Evolutionary conservation across 2,329 filamentous ascomycete genomes (phyloP).

Genomic region (Dichotomopilus funicola): DNA sequence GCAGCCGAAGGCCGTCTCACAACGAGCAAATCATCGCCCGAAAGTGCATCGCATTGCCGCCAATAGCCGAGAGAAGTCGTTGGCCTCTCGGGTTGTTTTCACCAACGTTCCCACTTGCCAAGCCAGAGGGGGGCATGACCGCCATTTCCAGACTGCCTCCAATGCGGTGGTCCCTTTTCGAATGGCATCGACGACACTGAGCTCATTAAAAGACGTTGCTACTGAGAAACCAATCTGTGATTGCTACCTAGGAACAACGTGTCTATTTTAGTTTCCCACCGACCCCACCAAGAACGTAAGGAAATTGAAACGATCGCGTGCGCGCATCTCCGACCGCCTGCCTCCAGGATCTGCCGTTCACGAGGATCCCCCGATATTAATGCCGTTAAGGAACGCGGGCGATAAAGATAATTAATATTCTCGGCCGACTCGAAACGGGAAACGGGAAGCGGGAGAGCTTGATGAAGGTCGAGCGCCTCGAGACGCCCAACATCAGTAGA

Average conservation of each 20-base stretch:
- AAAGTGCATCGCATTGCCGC: background rate
- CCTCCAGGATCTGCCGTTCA: background rate
- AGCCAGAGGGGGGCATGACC: too few species aligned
- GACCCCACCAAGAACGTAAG: conserved; percentile 1
- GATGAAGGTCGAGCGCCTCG: conserved; percentile 11
- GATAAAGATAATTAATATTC: background rate
- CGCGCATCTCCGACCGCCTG: background rate
- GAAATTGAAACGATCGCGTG: conserved; percentile 7
- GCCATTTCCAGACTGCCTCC: too few species aligned
- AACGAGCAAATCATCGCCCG: background rate
- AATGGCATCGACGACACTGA: too few species aligned
- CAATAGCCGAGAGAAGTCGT: background rate
- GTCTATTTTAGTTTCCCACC: conserved; percentile 11
- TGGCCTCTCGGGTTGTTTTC: too few species aligned
- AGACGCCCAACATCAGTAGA: conserved; percentile 20
- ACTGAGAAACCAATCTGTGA: conserved; percentile 6
- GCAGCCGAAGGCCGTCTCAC: background rate
- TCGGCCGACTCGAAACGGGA: conserved; percentile 18
- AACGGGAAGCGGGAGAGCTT: conserved; percentile 11
- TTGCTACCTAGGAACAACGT: conserved; percentile 14
- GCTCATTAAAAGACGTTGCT: background rate
- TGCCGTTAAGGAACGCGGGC: background rate
- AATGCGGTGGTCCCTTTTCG: too few species aligned
- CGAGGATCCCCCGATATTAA: background rate
- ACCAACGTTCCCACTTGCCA: too few species aligned